phyloP scores from a whole-genome alignment of 2,329 filamentous ascomycete genomes.

The Colletotrichum gloeosporioides region DNA sequence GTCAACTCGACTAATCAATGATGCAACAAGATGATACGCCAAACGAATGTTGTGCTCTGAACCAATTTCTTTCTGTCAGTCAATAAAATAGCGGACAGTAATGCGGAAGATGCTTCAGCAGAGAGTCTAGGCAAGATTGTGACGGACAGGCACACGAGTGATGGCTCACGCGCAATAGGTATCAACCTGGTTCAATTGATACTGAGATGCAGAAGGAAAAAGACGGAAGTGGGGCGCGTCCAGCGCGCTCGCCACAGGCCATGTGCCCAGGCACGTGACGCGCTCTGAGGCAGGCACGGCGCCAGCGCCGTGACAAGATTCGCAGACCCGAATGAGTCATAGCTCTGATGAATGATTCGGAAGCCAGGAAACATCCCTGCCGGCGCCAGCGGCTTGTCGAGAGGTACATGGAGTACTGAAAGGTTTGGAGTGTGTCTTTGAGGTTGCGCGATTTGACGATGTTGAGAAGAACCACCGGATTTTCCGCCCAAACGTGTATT shows the following conservation, averaged over 20 bases:
- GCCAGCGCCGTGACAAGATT: not conserved
- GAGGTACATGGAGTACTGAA: not conserved
- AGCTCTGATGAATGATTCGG: not conserved
- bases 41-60: not conserved
- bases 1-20: not conserved
- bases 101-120: not conserved
- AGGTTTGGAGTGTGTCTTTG: not conserved
- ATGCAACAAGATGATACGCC: not conserved
- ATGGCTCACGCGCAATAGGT: too few species aligned
- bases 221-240: too few species aligned
- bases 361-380: not conserved
- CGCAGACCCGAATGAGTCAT: not conserved
- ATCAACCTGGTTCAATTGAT: too few species aligned
- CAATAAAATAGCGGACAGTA: not conserved
- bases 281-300: too few species aligned
- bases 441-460: not conserved
- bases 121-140: not conserved
- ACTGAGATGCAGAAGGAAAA: too few species aligned
- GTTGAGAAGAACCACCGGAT: not conserved
- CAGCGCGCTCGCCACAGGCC: too few species aligned
- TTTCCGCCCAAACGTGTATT: not conserved
- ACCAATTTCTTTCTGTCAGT: not conserved
- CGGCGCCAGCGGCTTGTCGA: not conserved
- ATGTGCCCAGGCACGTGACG: too few species aligned
- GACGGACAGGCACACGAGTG: too few species aligned